Percentiles rank a stretch among this genome's conserved stretches.
phyloP scores from a whole-genome alignment of 2,329 filamentous ascomycete genomes.

The Talaromyces sp. region DNA sequence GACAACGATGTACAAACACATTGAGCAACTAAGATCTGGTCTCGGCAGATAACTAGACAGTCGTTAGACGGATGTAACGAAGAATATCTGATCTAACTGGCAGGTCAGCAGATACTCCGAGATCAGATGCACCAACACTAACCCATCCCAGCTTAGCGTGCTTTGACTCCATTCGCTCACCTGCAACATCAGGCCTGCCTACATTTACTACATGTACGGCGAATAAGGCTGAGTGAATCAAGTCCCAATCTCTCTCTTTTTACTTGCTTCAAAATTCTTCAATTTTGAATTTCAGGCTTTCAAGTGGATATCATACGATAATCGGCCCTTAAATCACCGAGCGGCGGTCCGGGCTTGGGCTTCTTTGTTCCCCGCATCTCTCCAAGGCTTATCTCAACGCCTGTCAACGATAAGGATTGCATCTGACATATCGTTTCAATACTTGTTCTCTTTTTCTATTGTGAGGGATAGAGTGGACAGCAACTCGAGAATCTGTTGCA shows the following conservation, averaged over 20 bases:
- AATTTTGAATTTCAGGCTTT: not conserved
- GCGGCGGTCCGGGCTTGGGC: not conserved
- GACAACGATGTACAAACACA: not conserved
- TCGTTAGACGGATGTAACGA: not conserved
- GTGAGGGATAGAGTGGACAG: not conserved
- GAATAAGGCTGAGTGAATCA: not conserved
- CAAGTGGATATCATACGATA: not conserved
- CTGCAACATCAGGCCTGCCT: not conserved
- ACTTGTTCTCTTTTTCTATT: not conserved
- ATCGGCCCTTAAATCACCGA: not conserved
- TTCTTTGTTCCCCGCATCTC: conserved; percentile 12
- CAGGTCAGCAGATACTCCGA: not conserved
- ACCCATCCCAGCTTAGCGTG: not conserved
- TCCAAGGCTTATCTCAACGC: conserved; percentile 13
- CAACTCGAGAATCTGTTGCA: not conserved
- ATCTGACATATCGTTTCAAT: not conserved
- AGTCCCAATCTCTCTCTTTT: not conserved
- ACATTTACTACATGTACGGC: not conserved
- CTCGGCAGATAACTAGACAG: no score
- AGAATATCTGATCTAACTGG: not conserved
- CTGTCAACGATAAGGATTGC: conserved; percentile 13
- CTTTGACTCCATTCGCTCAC: not conserved
- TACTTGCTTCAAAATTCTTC: not conserved
- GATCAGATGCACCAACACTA: not conserved
- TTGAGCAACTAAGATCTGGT: not conserved